A percentile compares a stretch with the other conserved stretches of the same genome.
These are phyloP conservation scores for Parmelia sp. DNA, from an alignment of 495 filamentous ascomycete species.

Conservation along the genomic window DNA sequence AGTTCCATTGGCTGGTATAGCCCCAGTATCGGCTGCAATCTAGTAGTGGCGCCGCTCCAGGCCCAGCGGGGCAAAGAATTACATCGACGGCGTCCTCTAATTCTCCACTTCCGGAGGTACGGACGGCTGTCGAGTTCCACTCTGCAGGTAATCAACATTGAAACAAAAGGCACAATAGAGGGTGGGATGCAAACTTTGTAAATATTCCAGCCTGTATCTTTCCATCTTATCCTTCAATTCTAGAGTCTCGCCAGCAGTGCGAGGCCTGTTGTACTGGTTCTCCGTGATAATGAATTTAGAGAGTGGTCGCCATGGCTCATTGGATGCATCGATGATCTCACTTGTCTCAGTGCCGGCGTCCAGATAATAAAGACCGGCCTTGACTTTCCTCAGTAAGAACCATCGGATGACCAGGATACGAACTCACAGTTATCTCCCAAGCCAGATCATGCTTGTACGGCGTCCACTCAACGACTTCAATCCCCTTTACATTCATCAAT, in stretches of 20 bases:
- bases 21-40: conserved; percentile 52
- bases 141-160: not conserved
- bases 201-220: conserved; percentile 41
- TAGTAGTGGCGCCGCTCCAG: conserved; percentile 48
- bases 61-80: conserved; percentile 55
- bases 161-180: not conserved
- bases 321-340: conserved; percentile 44
- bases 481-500: too few species aligned
- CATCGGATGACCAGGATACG: conserved; percentile 22
- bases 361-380: conserved; percentile 48
- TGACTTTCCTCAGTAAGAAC: conserved; percentile 33
- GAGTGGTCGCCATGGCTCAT: conserved; percentile 50
- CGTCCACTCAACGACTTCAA: conserved; percentile 28
- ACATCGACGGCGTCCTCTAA: conserved; percentile 51
- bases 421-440: conserved; percentile 44
- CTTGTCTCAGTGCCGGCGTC: conserved; percentile 53
- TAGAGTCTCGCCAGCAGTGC: not conserved
- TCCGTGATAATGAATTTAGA: conserved; percentile 45
- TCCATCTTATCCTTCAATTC: conserved; percentile 37
- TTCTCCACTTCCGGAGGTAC: too few species aligned
- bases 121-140: conserved; percentile 7
- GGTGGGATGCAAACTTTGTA: conserved; percentile 29
- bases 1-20: conserved; percentile 63
- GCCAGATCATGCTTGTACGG: conserved; percentile 31
- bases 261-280: conserved; percentile 38